phyloP scores from a whole-genome alignment of 2,329 filamentous ascomycete species.

The Colletotrichum camelliae region DNA sequence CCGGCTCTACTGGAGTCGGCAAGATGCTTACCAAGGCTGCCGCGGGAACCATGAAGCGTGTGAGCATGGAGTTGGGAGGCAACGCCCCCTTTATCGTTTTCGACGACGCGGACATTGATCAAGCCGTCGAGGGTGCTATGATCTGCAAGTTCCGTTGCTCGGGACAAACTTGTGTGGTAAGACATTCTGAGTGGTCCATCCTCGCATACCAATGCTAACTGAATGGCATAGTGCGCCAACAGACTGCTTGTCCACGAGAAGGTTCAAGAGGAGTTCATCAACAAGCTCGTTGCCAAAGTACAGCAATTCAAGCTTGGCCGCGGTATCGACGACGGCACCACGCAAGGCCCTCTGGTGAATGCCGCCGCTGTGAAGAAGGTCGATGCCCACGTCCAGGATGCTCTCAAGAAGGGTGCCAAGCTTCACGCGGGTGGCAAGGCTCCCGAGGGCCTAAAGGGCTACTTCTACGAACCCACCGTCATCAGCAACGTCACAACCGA shows the following conservation, averaged over 20 bases:
- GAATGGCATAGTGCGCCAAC: slow-evolving; percentile 47
- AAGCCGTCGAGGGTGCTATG: slow-evolving; percentile 69
- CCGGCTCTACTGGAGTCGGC: slow-evolving; percentile 59
- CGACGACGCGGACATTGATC: slow-evolving; percentile 73
- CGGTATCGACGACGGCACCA: slow-evolving; percentile 59
- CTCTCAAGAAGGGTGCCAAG: slow-evolving; percentile 64
- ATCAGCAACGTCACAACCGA: slow-evolving; percentile 69
- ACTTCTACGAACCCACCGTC: slow-evolving; percentile 75
- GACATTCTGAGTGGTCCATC: neutral
- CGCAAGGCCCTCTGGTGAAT: slow-evolving; percentile 69
- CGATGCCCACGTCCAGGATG: slow-evolving; percentile 66
- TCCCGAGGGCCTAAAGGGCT: slow-evolving; percentile 64
- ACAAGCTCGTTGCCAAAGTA: slow-evolving; percentile 56
- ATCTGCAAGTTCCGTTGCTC: slow-evolving; percentile 75
- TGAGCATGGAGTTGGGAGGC: slow-evolving; percentile 76
- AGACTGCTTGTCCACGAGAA: slow-evolving; percentile 61
- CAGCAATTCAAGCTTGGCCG: slow-evolving; percentile 62
- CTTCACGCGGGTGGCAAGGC: slow-evolving; percentile 63
- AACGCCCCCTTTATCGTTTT: slow-evolving; percentile 81
- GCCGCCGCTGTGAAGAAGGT: slow-evolving; percentile 68
- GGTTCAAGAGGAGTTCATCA: slow-evolving; percentile 63
- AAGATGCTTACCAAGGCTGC: slow-evolving; percentile 71
- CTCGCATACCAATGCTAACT: neutral
- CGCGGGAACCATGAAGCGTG: slow-evolving; percentile 72
- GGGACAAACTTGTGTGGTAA: slow-evolving; percentile 71